A percentile compares a stretch with the other conserved stretches of the same genome.
Conservation (phyloP, 768 basidiomycete species). For the Lentinula raphanica region DNA sequence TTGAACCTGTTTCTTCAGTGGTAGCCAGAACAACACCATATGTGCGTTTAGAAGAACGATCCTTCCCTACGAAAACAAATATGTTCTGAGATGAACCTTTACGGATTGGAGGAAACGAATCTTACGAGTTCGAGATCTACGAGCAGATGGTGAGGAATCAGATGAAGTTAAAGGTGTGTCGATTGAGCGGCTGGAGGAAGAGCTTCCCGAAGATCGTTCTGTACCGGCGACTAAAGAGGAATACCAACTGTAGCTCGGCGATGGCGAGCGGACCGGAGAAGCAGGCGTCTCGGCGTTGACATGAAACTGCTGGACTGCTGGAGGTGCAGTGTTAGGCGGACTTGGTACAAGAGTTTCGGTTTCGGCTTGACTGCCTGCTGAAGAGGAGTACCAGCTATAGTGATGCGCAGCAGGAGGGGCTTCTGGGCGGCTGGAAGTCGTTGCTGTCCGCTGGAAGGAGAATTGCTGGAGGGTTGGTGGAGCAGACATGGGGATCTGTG, state of each 20-base stretch:
- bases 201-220: not conserved
- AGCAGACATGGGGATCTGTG: not conserved
- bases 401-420: not conserved
- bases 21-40: not conserved
- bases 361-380: not conserved
- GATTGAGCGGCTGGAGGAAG: not conserved
- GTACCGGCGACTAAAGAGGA: not conserved
- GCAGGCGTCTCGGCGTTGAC: not conserved
- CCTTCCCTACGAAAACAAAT: not conserved
- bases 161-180: not conserved
- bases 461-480: not conserved
- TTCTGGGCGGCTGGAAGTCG: not conserved
- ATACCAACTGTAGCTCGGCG: slow-evolving; percentile 1
- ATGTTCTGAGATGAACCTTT: not conserved
- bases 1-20: not conserved
- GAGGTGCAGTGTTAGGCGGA: not conserved
- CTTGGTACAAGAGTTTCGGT: not conserved
- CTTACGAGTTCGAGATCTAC: not conserved
- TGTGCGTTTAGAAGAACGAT: not conserved
- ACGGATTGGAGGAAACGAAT: not conserved
- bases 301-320: not conserved
- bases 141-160: not conserved
- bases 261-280: not conserved
- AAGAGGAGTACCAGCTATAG: not conserved
- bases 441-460: not conserved